phyloP scores from a whole-genome alignment of 441 rosid genomes.

The Erysimum cheiri region DNA sequence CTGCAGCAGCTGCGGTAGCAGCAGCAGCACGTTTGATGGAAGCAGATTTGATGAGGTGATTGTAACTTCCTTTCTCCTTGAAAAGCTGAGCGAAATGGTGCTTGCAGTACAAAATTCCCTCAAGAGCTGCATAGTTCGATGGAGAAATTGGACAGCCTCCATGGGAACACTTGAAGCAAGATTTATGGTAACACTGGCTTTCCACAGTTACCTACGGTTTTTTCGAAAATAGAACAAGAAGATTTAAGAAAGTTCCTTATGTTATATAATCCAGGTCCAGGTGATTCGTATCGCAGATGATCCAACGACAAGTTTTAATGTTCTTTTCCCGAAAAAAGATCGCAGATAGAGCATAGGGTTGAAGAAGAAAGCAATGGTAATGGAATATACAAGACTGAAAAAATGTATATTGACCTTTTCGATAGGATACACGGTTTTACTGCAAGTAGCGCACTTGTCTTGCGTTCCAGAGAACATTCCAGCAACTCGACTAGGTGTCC shows the following conservation, averaged over 20 bases:
- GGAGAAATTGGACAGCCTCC: constrained; percentile 93
- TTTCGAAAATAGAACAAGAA: constrained; percentile 8
- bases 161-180: constrained; percentile 96
- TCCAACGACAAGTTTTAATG: not conserved
- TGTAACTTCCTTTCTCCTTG: constrained; percentile 96
- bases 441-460: constrained; percentile 94
- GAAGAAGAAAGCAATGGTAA: not conserved
- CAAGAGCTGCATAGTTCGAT: constrained; percentile 94
- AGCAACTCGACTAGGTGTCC: constrained; percentile 95
- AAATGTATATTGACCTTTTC: constrained; percentile 67
- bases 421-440: constrained; percentile 94
- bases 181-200: constrained; percentile 86
- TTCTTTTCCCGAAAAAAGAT: not conserved
- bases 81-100: constrained; percentile 97
- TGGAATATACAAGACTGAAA: not conserved
- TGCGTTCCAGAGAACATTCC: constrained; percentile 95
- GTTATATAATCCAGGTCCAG: not conserved
- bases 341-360: not conserved
- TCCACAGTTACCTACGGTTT: constrained; percentile 82
- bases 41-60: constrained; percentile 85
- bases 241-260: not conserved
- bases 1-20: constrained; percentile 49
- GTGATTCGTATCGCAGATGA: constrained; percentile 1
- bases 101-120: constrained; percentile 91
- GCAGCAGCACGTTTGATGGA: constrained; percentile 75